Evolutionary conservation across 1,139 yeast species (phyloP).

Genomic region (Candida sojae): DNA sequence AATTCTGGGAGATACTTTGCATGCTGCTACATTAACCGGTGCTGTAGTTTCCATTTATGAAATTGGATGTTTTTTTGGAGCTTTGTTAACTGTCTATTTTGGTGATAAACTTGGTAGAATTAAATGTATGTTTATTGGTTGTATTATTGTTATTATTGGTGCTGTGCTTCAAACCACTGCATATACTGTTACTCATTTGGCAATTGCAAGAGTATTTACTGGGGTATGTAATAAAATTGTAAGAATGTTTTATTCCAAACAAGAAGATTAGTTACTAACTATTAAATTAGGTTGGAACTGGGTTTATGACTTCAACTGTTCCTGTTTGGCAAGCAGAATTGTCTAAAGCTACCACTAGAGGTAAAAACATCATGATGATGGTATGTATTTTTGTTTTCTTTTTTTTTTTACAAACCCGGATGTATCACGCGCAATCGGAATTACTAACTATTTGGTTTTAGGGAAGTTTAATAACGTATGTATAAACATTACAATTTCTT

Average conservation of each 20-base stretch:
- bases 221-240: slow-evolving; percentile 2
- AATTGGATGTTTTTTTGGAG: slow-evolving; percentile 37
- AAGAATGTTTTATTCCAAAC: background rate
- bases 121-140: slow-evolving; percentile 32
- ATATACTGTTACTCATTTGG: slow-evolving; percentile 32
- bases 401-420: background rate
- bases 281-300: slow-evolving; percentile 36
- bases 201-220: slow-evolving; percentile 43
- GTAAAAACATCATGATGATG: slow-evolving; percentile 31
- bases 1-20: slow-evolving; percentile 23
- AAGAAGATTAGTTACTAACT: background rate
- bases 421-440: background rate
- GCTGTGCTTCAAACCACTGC: slow-evolving; percentile 38
- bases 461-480: slow-evolving; percentile 35
- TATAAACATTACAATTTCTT: background rate
- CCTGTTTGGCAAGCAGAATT: slow-evolving; percentile 43
- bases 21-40: slow-evolving; percentile 34
- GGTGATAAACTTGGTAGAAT: slow-evolving; percentile 39
- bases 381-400: background rate
- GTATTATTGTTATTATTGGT: slow-evolving; percentile 35
- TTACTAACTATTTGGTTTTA: slow-evolving; percentile 13
- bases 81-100: slow-evolving; percentile 34
- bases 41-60: slow-evolving; percentile 37
- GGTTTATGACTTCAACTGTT: slow-evolving; percentile 37
- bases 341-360: slow-evolving; percentile 36